Conservation (phyloP, 2,329 filamentous ascomycete species). For the Chrysoporthe puriensis region DNA sequence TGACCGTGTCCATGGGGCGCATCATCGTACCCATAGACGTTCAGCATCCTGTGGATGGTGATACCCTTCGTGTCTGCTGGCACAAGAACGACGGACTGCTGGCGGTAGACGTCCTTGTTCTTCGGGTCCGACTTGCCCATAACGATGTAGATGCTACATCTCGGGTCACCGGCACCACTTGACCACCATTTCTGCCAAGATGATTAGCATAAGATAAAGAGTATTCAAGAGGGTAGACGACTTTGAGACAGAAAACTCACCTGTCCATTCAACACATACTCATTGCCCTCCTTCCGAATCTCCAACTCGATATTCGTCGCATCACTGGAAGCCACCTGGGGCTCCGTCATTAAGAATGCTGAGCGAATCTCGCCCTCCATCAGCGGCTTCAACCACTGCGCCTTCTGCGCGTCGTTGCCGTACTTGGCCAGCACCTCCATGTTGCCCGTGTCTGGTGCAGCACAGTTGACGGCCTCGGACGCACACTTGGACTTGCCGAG, state of each 20-base stretch:
- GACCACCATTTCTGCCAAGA: slow-evolving; percentile 94
- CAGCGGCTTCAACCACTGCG: slow-evolving; percentile 78
- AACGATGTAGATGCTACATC: slow-evolving; percentile 92
- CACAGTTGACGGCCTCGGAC: slow-evolving; percentile 86
- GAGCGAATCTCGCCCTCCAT: slow-evolving; percentile 85
- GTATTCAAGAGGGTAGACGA: background rate
- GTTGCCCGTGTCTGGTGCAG: slow-evolving; percentile 90
- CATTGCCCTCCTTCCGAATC: slow-evolving; percentile 81
- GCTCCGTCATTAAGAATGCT: slow-evolving; percentile 94
- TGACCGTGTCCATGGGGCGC: slow-evolving; percentile 98
- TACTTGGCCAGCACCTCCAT: slow-evolving; percentile 96
- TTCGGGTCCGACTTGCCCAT: slow-evolving; percentile 89
- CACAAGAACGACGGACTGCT: slow-evolving; percentile 93
- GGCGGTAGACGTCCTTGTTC: slow-evolving; percentile 78
- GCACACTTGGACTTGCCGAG: slow-evolving; percentile 84
- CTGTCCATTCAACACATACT: slow-evolving; percentile 88
- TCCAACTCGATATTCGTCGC: slow-evolving; percentile 89
- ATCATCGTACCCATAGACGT: slow-evolving; percentile 94
- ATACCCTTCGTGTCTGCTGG: slow-evolving; percentile 80
- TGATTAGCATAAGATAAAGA: background rate
- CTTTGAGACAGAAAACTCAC: slow-evolving; percentile 48
- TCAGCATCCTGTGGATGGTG: slow-evolving; percentile 91
- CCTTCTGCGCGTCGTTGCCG: slow-evolving; percentile 83
- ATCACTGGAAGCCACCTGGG: slow-evolving; percentile 84
- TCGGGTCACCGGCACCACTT: slow-evolving; percentile 88